Evolutionary conservation across 1,284 basidiomycete genomes (phyloP).

Genomic region (Ganoderma multipileum): DNA sequence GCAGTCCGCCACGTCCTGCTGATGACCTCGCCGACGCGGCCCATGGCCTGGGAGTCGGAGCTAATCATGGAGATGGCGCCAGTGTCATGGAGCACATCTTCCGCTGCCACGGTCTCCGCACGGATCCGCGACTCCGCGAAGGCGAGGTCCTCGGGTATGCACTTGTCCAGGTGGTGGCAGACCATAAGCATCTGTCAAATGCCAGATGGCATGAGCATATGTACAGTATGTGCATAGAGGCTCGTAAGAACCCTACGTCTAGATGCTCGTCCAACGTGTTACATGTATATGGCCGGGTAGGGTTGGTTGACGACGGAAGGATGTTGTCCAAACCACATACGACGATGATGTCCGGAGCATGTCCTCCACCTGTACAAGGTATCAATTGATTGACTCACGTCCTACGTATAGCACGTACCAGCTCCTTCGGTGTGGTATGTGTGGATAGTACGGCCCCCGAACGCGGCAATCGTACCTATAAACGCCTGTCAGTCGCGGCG

Average conservation of each 20-base stretch:
- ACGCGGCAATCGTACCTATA: slow-evolving; percentile 86
- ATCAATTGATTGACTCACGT: background rate
- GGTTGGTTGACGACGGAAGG: slow-evolving; percentile 97
- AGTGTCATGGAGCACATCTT: slow-evolving; percentile 94
- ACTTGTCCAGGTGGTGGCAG: slow-evolving; percentile 89
- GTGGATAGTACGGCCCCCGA: slow-evolving; percentile 93
- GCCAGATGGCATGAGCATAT: slow-evolving; percentile 10
- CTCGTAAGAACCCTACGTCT: slow-evolving; percentile 66
- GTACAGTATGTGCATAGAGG: background rate
- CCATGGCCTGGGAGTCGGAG: slow-evolving; percentile 98
- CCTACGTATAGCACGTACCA: slow-evolving; percentile 51
- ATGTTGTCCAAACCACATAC: slow-evolving; percentile 93
- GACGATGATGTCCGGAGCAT: slow-evolving; percentile 98
- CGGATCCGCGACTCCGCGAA: slow-evolving; percentile 99
- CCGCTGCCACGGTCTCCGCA: slow-evolving; percentile 96
- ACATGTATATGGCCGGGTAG: slow-evolving; percentile 89
- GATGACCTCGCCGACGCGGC: slow-evolving; percentile 94
- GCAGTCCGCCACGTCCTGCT: slow-evolving; percentile 97
- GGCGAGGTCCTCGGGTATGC: slow-evolving; percentile 92
- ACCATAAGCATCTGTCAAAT: slow-evolving; percentile 93
- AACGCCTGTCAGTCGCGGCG: slow-evolving; percentile 26
- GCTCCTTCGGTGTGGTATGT: slow-evolving; percentile 98
- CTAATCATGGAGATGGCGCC: slow-evolving; percentile 98
- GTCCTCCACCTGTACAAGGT: slow-evolving; percentile 78
- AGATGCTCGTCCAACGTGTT: slow-evolving; percentile 98